Evolutionary conservation across 805 yeast species (phyloP).

Genomic region (Candida ipomoeae): DNA sequence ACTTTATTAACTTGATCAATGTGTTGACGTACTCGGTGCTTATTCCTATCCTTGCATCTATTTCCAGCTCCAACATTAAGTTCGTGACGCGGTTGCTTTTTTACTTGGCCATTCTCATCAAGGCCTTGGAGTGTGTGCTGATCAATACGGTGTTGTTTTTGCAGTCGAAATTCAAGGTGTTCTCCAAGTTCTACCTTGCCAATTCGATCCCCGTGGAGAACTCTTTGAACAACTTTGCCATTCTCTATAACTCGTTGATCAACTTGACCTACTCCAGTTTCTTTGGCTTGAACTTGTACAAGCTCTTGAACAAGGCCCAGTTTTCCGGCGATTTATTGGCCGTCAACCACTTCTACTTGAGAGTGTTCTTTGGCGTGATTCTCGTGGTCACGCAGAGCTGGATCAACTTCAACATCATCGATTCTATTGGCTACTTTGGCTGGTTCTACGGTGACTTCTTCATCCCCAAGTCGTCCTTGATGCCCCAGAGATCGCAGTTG

Average conservation of each 20-base stretch:
- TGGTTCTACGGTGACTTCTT: conserved; percentile 90
- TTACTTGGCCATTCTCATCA: conserved; percentile 41
- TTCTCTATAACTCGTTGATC: conserved; percentile 49
- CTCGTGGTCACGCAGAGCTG: conserved; percentile 59
- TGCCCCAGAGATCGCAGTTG: conserved; percentile 42
- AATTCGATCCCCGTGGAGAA: conserved; percentile 61
- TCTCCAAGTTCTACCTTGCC: conserved; percentile 62
- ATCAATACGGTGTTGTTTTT: conserved; percentile 49
- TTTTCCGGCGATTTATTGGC: conserved; percentile 9
- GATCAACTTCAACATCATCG: conserved; percentile 65
- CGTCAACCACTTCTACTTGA: conserved; percentile 42
- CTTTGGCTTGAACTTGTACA: conserved; percentile 35
- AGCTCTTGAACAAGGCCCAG: conserved; percentile 16
- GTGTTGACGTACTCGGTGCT: conserved; percentile 40
- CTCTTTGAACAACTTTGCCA: conserved; percentile 72
- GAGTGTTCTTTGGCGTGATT: conserved; percentile 56
- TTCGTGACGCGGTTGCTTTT: conserved; percentile 25
- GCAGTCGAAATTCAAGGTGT: conserved; percentile 58
- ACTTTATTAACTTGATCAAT: conserved; percentile 46
- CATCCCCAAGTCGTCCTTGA: conserved; percentile 43
- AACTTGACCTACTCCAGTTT: conserved; percentile 56
- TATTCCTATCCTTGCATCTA: conserved; percentile 36
- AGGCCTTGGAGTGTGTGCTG: conserved; percentile 47
- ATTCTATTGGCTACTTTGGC: conserved; percentile 77
- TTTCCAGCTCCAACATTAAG: conserved; percentile 22